phyloP scores from a whole-genome alignment of 129 eudicot species.

The Helianthus annuus region DNA sequence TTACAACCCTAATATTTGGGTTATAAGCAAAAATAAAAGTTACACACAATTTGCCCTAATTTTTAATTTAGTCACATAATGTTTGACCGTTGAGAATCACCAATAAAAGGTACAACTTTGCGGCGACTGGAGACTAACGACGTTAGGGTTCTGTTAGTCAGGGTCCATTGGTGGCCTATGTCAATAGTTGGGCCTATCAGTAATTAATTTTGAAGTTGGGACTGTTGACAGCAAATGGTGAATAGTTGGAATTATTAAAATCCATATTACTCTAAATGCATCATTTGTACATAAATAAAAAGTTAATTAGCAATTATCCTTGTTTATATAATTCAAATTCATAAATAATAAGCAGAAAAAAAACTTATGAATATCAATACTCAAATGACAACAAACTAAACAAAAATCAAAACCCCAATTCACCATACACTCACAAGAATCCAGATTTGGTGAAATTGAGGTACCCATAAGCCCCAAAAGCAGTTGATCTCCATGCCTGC shows the following conservation, averaged over 20 bases:
- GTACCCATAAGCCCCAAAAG: slow-evolving; percentile 88
- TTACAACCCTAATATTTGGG: too few species aligned
- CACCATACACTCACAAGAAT: slow-evolving; percentile 51
- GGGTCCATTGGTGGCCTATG: too few species aligned
- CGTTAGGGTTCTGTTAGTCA: too few species aligned
- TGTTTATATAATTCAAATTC: background rate
- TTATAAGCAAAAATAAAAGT: too few species aligned
- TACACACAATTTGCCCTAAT: background rate
- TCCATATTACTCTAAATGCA: background rate
- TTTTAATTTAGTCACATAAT: background rate
- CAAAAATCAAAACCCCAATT: slow-evolving; percentile 14
- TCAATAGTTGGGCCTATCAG: too few species aligned
- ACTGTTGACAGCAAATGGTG: too few species aligned
- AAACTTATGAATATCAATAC: background rate
- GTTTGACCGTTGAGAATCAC: background rate
- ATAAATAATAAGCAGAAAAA: background rate
- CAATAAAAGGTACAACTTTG: background rate
- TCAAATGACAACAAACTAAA: slow-evolving; percentile 1
- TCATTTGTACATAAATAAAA: background rate
- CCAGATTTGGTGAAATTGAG: slow-evolving; percentile 88
- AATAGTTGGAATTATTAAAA: too few species aligned
- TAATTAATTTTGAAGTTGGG: too few species aligned
- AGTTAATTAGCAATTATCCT: background rate
- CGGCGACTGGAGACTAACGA: too few species aligned
- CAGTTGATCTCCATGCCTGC: slow-evolving; percentile 81